Percentiles rank a stretch among this genome's conserved stretches.
Evolutionary conservation across 2,329 filamentous ascomycete species (phyloP).

Genomic region (Xylaria sp.): DNA sequence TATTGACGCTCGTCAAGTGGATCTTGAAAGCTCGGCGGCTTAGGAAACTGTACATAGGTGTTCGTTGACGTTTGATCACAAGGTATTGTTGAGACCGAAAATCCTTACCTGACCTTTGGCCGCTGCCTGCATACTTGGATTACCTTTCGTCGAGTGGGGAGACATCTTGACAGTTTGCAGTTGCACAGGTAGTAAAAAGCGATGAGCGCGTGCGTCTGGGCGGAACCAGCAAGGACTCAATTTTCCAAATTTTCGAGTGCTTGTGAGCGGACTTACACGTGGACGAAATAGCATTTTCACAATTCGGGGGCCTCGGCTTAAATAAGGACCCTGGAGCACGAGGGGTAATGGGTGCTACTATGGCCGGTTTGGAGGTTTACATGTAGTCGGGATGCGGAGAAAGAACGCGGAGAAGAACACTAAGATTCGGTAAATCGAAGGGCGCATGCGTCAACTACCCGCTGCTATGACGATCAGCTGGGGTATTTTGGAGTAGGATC

Average conservation of each 20-base stretch:
- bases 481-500: background rate
- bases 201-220: background rate
- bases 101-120: constrained; percentile 33
- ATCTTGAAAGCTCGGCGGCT: constrained; percentile 43
- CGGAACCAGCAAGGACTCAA: background rate
- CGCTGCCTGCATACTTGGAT: constrained; percentile 18
- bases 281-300: constrained; percentile 7
- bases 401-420: constrained; percentile 30
- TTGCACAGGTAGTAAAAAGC: background rate
- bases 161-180: constrained; percentile 34
- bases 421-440: constrained; percentile 7
- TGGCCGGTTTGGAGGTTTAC: background rate
- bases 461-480: background rate
- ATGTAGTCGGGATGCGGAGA: constrained; percentile 29
- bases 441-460: constrained; percentile 17
- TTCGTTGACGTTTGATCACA: constrained; percentile 9
- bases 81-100: background rate
- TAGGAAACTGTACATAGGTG: constrained; percentile 31
- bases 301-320: background rate
- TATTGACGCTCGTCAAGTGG: constrained; percentile 60
- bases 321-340: constrained; percentile 7
- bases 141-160: constrained; percentile 37
- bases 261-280: constrained; percentile 4
- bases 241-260: background rate
- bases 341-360: constrained; percentile 24